A percentile compares a stretch with the other conserved stretches of the same genome.
These are phyloP conservation scores for Phycomyces nitens DNA, from an alignment of 192 early-diverging fungal species.

Conservation along the genomic window DNA sequence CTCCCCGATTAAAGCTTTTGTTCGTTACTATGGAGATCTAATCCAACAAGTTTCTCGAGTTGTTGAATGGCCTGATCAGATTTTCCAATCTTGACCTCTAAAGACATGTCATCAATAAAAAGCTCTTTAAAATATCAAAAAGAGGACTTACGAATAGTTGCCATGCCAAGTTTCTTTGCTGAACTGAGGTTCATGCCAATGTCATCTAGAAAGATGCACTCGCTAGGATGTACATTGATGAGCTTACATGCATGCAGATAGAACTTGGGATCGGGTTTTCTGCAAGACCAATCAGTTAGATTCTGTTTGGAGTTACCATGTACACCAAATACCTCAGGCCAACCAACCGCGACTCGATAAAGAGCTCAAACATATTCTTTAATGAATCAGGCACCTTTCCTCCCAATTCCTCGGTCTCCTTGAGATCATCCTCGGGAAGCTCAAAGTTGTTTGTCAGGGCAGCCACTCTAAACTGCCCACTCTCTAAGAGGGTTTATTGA, in stretches of 20 bases:
- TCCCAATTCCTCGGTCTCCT: conserved; percentile 34
- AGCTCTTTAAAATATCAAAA: not conserved
- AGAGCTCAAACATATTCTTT: conserved; percentile 59
- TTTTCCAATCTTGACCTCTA: conserved; percentile 48
- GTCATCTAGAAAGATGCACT: conserved; percentile 83
- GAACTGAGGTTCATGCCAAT: conserved; percentile 74
- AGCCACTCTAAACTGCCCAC: conserved; percentile 59
- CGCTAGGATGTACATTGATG: conserved; percentile 59
- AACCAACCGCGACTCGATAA: conserved; percentile 72
- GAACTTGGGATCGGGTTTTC: conserved; percentile 80
- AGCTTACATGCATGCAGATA: conserved; percentile 70
- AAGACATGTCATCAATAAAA: conserved; percentile 1
- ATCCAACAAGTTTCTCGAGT: conserved; percentile 41
- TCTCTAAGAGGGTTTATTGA: too few species aligned
- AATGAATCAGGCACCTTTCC: conserved; percentile 38
- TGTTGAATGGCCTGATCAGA: conserved; percentile 47
- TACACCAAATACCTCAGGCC: conserved; percentile 67
- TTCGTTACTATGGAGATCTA: conserved; percentile 20
- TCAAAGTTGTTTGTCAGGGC: conserved; percentile 86
- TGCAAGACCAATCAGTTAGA: conserved; percentile 8
- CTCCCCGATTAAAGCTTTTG: not conserved
- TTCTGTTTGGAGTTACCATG: not conserved
- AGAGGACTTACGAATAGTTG: conserved; percentile 53
- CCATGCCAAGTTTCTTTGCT: conserved; percentile 69
- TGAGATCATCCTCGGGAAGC: conserved; percentile 35